Conservation (phyloP, 257 asterid genomes). For the Jaltomata sinuosa region DNA sequence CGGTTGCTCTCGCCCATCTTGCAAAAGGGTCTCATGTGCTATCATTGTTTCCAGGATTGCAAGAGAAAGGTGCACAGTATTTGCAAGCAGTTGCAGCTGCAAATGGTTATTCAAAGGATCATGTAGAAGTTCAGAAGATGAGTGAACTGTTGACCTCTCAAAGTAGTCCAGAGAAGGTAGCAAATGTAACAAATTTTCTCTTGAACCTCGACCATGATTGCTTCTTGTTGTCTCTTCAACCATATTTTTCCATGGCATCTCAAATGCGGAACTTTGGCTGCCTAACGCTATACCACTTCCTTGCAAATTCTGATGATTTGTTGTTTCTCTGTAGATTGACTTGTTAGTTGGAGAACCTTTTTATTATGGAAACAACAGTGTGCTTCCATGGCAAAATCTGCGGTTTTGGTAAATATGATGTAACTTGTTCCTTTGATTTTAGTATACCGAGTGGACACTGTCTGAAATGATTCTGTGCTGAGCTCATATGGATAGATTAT, state of each 20-base stretch:
- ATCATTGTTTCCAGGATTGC: slow-evolving; percentile 77
- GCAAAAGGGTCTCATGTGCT: slow-evolving; percentile 54
- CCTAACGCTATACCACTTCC: background rate
- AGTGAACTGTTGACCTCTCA: slow-evolving; percentile 34
- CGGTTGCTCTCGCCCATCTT: slow-evolving; percentile 49
- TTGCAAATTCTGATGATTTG: background rate
- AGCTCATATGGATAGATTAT: background rate
- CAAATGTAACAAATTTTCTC: background rate
- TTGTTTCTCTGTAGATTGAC: slow-evolving; percentile 52
- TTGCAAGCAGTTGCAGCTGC: slow-evolving; percentile 53
- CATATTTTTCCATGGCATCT: background rate
- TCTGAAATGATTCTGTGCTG: background rate
- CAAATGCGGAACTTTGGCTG: no score
- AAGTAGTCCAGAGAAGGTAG: slow-evolving; percentile 53
- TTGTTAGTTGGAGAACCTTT: slow-evolving; percentile 84
- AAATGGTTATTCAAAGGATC: slow-evolving; percentile 58
- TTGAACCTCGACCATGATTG: background rate
- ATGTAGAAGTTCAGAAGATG: slow-evolving; percentile 31
- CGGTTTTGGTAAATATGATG: slow-evolving; percentile 65
- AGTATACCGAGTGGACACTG: background rate
- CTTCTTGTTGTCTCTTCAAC: background rate
- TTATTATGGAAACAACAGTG: slow-evolving; percentile 61
- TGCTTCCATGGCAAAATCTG: slow-evolving; percentile 88
- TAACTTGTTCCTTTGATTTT: background rate
- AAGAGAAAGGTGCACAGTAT: slow-evolving; percentile 51